phyloP scores from a whole-genome alignment of 2,329 filamentous ascomycete species.

The Diaporthe citriasiana region DNA sequence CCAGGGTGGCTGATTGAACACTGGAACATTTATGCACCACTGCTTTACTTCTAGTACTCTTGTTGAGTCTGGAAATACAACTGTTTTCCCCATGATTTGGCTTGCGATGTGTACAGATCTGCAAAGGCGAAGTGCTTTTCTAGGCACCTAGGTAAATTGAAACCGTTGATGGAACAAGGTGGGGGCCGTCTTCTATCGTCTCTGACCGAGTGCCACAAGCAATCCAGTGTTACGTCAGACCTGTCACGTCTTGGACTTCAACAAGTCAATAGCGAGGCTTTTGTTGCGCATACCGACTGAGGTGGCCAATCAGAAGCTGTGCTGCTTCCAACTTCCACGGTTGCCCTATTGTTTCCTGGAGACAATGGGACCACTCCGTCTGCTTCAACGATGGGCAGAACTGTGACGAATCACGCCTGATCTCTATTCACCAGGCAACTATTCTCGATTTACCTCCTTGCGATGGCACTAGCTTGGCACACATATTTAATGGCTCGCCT shows the following conservation, averaged over 20 bases:
- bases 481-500: neutral
- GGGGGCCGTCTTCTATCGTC: neutral
- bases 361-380: neutral
- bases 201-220: neutral
- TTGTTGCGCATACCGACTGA: too few relatives aligned
- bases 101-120: neutral
- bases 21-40: neutral
- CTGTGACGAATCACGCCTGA: neutral
- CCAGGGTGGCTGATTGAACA: neutral
- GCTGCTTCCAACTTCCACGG: neutral
- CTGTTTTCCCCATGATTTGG: neutral
- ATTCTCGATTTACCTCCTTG: neutral
- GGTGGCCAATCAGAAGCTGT: neutral
- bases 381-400: neutral
- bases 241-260: neutral
- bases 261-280: neutral
- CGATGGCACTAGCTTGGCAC: neutral
- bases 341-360: neutral
- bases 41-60: too few relatives aligned
- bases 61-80: too few relatives aligned
- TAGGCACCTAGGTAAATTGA: neutral
- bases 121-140: neutral
- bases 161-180: neutral
- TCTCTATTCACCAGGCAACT: neutral
- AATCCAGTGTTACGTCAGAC: too few relatives aligned